Percentiles rank a stretch among this genome's conserved stretches.
Evolutionary conservation across 257 asterid species (phyloP).

Genomic region (Catharanthus roseus): DNA sequence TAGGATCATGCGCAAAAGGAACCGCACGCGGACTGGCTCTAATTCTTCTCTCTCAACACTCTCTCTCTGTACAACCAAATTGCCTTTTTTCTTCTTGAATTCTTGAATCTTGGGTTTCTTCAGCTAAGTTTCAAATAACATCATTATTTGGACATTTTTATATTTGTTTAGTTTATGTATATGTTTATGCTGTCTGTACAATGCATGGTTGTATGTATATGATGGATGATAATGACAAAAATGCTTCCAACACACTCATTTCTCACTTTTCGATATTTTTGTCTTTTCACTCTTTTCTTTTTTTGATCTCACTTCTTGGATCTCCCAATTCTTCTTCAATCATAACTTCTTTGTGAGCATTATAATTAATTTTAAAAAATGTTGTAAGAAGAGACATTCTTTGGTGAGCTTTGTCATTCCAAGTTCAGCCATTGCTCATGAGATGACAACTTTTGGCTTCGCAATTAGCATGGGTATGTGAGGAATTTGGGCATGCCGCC

Average conservation of each 20-base stretch:
- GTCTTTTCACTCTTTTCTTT: constrained; percentile 37
- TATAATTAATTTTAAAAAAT: neutral
- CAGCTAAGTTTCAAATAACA: constrained; percentile 7
- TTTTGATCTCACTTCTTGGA: constrained; percentile 44
- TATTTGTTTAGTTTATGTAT: neutral
- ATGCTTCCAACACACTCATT: constrained; percentile 38
- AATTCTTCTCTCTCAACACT: too few species aligned
- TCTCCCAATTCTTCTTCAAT: constrained; percentile 31
- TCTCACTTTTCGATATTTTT: constrained; percentile 41
- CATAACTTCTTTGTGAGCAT: constrained; percentile 24
- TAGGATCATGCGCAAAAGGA: constrained; percentile 57
- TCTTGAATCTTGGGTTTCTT: constrained; percentile 17
- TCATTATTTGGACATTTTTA: constrained; percentile 14
- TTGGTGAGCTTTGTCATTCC: constrained; percentile 25
- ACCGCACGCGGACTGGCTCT: constrained; percentile 54
- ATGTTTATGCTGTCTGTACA: neutral
- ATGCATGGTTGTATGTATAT: neutral
- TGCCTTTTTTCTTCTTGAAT: neutral
- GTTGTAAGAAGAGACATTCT: constrained; percentile 5
- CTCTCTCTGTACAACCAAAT: constrained; percentile 7
- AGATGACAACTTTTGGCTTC: too few species aligned
- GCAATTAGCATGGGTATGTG: constrained; percentile 15
- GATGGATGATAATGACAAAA: constrained; percentile 11
- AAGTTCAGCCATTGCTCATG: constrained; percentile 20
- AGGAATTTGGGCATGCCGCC: constrained; percentile 38